These are phyloP conservation scores for Neophaeococcomyces mojaviensis DNA, from an alignment of 2,329 filamentous ascomycete species.

Conservation along the genomic window DNA sequence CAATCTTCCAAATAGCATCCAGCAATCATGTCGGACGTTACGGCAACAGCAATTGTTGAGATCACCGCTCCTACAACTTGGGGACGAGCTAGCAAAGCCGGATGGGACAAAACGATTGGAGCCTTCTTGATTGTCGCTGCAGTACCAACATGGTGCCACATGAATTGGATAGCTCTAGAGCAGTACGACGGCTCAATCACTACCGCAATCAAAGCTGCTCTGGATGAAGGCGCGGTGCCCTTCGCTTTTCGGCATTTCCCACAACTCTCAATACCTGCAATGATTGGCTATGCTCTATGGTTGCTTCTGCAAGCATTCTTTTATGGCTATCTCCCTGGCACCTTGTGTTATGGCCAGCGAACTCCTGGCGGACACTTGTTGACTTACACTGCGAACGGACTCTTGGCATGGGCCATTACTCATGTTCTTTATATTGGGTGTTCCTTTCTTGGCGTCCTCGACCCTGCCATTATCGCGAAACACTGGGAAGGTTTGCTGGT, in stretches of 20 bases:
- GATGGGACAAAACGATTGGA: constrained; percentile 7
- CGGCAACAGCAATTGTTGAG: constrained; percentile 7
- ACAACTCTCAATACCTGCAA: background rate
- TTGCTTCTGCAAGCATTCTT: constrained; percentile 8
- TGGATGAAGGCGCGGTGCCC: constrained; percentile 1
- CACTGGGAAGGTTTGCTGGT: constrained; percentile 8
- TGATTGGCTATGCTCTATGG: constrained; percentile 8
- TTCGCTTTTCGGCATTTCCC: constrained; percentile 7
- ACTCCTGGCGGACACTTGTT: constrained; percentile 10
- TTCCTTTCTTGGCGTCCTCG: constrained; percentile 4
- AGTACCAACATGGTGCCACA: constrained; percentile 6
- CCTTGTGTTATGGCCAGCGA: constrained; percentile 6
- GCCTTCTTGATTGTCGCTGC: constrained; percentile 2
- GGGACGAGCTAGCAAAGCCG: constrained; percentile 7
- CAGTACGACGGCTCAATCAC: constrained; percentile 8
- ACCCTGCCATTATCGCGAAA: constrained; percentile 8
- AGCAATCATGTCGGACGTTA: background rate
- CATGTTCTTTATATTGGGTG: constrained; percentile 1
- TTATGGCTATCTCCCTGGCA: constrained; percentile 9
- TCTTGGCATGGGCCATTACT: constrained; percentile 8
- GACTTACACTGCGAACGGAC: constrained; percentile 9
- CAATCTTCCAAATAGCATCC: background rate
- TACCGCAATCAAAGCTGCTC: background rate
- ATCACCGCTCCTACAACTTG: constrained; percentile 6
- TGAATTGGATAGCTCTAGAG: constrained; percentile 10